Conservation (phyloP, 2,329 filamentous ascomycete genomes). For the Bipolaris bicolor region DNA sequence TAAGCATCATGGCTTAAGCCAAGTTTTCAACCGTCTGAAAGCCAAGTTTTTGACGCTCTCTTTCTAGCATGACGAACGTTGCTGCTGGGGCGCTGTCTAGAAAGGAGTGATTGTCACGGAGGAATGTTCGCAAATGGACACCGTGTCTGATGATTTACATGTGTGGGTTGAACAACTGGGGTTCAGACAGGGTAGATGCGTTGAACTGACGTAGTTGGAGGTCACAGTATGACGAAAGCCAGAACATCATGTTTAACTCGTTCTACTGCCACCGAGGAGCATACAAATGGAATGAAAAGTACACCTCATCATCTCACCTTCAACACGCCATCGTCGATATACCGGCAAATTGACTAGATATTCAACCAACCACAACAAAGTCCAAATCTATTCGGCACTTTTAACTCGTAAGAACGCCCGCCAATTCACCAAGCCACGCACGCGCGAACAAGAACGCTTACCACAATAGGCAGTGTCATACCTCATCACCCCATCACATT, state of each 20-base stretch:
- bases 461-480: neutral
- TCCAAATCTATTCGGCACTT: neutral
- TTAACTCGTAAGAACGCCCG: neutral
- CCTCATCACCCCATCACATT: neutral
- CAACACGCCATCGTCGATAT: neutral
- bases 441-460: neutral
- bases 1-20: constrained; percentile 7
- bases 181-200: neutral
- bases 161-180: neutral
- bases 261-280: neutral
- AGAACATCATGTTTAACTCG: neutral
- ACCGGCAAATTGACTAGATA: neutral
- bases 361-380: neutral
- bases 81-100: neutral
- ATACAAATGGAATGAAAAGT: neutral
- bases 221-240: constrained; percentile 2
- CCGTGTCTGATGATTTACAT: neutral
- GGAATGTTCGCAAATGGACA: neutral
- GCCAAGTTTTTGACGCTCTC: constrained; percentile 12
- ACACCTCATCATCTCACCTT: neutral
- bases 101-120: neutral
- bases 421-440: neutral
- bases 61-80: too few species aligned
- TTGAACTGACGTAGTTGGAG: constrained; percentile 1
- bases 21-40: constrained; percentile 18